A percentile compares a stretch with the other conserved stretches of the same genome.
Conservation (phyloP, 2,329 filamentous ascomycete species). For the Orbilia oligospora region DNA sequence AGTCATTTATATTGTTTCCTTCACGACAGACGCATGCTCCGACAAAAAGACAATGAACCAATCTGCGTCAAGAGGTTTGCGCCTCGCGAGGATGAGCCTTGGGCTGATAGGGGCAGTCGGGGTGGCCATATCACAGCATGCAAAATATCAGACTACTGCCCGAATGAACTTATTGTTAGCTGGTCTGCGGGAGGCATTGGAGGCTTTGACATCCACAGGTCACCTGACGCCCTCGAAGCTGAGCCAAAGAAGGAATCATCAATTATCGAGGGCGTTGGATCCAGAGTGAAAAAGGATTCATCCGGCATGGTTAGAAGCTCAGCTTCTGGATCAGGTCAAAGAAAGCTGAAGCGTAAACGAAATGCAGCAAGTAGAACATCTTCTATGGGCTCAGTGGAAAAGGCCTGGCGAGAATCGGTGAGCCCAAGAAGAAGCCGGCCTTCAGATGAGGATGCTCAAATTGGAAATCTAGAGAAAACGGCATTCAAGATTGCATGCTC, state of each 20-base stretch:
- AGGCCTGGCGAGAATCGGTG: slow-evolving; percentile 68
- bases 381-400: slow-evolving; percentile 67
- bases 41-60: slow-evolving; percentile 72
- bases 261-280: slow-evolving; percentile 63
- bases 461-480: slow-evolving; percentile 71
- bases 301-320: slow-evolving; percentile 61
- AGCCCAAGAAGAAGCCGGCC: slow-evolving; percentile 70
- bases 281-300: slow-evolving; percentile 65
- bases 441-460: slow-evolving; percentile 64
- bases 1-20: slow-evolving; percentile 78
- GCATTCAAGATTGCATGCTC: slow-evolving; percentile 73
- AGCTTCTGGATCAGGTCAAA: slow-evolving; percentile 63
- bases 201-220: slow-evolving; percentile 76
- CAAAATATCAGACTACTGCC: slow-evolving; percentile 79
- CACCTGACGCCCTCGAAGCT: slow-evolving; percentile 70
- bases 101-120: slow-evolving; percentile 50
- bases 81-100: slow-evolving; percentile 73
- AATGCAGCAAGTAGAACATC: slow-evolving; percentile 68
- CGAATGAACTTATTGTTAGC: slow-evolving; percentile 77
- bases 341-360: slow-evolving; percentile 73
- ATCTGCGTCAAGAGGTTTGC: slow-evolving; percentile 78
- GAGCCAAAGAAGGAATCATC: slow-evolving; percentile 64
- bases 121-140: slow-evolving; percentile 77
- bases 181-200: slow-evolving; percentile 79
- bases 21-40: slow-evolving; percentile 78